Base-by-base conservation (phyloP, 768 basidiomycete species). In the Coprinopsis sp. region DNA sequence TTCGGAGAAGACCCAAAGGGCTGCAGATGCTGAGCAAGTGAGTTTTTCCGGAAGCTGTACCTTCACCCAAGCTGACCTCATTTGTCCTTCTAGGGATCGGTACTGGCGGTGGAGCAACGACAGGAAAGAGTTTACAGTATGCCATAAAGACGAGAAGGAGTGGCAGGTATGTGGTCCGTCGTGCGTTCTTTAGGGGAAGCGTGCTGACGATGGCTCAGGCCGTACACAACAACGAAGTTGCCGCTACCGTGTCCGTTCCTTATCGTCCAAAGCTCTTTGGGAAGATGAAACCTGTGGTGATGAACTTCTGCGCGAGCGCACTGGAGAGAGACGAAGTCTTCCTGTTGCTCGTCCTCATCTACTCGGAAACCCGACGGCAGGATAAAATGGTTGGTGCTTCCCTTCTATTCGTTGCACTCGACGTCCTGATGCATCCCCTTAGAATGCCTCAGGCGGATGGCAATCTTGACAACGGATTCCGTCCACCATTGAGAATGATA, bases 181-280 rank as follows among this genome's bases (percentile, higher is more conserved):
- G 27, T 30, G 27, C 38, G 24, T 31, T 19, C 28, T 14, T 25
- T 8, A 34, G n/a, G n/a, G n/a, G n/a, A n/a, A n/a, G n/a, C n/a
- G n/a, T n/a, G n/a, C 22, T 41, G 14, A 25, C 29, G 14, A 33
- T 24, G 8, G 25, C 30, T 7, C 46, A 54, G 56, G 54, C 56
- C 43, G 46, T 55, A 44, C 36, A 53, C 39, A 57, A 66, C 42
- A 47, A 58, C 34, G 58, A 57, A 33, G 23, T 69, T 33, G 69
- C 66, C 18, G 75, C 65, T 4, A 65, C 63, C 4, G 71, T 77
- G 33, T 54, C 58, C 2, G 71, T 75, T 3, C 70, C 76, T 1
- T 71, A 66, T 43, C 71, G 76, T n/a, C 75, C 74, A 2, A 72
- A 73, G 44, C 58, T 79, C 5, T 76, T 78, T 52, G 64, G 63